Base-by-base conservation (phyloP, 441 rosid genomes). In the Pelargonium myrrhifolium region DNA sequence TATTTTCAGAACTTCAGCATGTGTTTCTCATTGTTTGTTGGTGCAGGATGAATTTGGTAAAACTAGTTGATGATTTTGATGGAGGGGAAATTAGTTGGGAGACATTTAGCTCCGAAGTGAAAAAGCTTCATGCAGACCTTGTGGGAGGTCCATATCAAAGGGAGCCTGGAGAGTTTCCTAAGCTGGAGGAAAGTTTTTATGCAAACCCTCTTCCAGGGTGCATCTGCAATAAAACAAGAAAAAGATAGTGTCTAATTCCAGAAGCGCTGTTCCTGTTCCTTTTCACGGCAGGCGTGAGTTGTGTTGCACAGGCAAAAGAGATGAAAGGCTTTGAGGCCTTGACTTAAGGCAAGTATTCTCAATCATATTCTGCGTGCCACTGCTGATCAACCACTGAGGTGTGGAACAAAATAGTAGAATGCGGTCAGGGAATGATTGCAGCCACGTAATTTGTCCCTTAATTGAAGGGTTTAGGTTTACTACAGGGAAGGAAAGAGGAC, bases 11-110 rank as follows among this genome's bases (percentile, higher is more conserved):
- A 6, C 0, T 6, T 9, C 45, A 40, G 45, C 45, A 4, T 6
- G 11, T 40, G 45, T 3, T 24, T 24, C n/a, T 10, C 51, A 45
- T 45, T 60, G 60, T 77, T 63, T 35, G 63, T 69, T 14, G 64
- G 59, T 77, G 70, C 93, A 93, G 96, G 88, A 82, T 82, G 97
- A 89, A 78, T 67, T 87, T 86, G 80, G 94, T 90, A 66, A 83
- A 83, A 77, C 88, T 90, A 18, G 91, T 87, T 68, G 96, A 93
- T 79, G 80, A 87, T 56, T 79, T 84, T 37, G 97, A 90, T 67
- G 89, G 81, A 56, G 97, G 96, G 31, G 83, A 68, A 71, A 83
- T 90, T 58, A 75, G 90, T 26, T 90, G 98, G 94, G 87, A 86
- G 81, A 79, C 82, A 76, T 93, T 93, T 82, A 87, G 91, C 71